Conservation (phyloP, 2,329 filamentous ascomycete genomes). For the Colletotrichum gloeosporioides region DNA sequence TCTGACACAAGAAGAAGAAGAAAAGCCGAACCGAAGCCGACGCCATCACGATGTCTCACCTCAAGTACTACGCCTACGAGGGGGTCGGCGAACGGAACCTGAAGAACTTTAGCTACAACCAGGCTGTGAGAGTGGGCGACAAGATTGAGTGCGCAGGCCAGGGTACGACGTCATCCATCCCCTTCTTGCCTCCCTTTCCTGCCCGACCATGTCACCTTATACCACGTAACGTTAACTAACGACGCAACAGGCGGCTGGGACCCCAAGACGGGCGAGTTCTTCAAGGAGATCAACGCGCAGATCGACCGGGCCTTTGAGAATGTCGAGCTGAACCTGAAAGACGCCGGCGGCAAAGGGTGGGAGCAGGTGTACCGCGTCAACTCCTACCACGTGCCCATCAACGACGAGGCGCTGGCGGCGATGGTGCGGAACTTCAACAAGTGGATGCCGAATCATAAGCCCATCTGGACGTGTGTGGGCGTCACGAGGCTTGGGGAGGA, state of each 20-base stretch:
- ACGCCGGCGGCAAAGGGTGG: constrained; percentile 62
- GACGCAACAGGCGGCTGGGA: constrained; percentile 35
- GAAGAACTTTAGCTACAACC: constrained; percentile 44
- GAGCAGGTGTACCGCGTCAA: constrained; percentile 56
- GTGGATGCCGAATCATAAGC: constrained; percentile 57
- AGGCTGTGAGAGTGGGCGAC: constrained; percentile 54
- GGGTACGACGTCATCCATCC: constrained; percentile 33
- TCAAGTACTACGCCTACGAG: constrained; percentile 37
- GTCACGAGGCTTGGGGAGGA: constrained; percentile 51
- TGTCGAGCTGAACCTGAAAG: constrained; percentile 53
- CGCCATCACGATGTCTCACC: constrained; percentile 29
- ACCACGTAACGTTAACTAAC: not conserved
- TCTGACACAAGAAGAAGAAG: not conserved
- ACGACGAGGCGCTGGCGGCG: constrained; percentile 40
- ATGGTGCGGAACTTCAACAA: constrained; percentile 54
- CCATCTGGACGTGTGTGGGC: constrained; percentile 59
- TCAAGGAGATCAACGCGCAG: constrained; percentile 44
- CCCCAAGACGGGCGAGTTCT: constrained; percentile 29
- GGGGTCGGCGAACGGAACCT: constrained; percentile 33
- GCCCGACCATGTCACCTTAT: not conserved
- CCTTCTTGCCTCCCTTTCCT: not conserved
- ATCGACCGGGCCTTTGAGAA: constrained; percentile 62
- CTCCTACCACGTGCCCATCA: constrained; percentile 49
- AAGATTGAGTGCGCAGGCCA: constrained; percentile 52
- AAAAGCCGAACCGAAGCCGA: not conserved